Conservation (phyloP, 805 yeast species). For the Sungouiozyma ichnusensis region DNA sequence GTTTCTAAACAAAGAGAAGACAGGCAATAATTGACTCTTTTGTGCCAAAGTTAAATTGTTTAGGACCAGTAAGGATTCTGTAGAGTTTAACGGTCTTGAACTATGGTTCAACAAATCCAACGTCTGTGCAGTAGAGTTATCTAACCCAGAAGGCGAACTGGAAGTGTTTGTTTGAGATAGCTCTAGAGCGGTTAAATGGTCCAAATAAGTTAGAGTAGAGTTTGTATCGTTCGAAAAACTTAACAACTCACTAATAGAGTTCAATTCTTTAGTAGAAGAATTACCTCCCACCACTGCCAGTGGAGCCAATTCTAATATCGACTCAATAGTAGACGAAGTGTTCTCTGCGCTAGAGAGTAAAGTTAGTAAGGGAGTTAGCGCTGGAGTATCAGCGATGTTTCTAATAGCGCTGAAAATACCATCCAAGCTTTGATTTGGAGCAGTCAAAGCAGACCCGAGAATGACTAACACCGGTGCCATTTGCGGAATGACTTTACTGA, state of each 20-base stretch:
- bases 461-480: constrained; percentile 23
- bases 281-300: constrained; percentile 15
- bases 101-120: constrained; percentile 17
- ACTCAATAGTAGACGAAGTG: constrained; percentile 14
- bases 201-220: constrained; percentile 13
- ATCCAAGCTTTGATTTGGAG: constrained; percentile 17
- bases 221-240: constrained; percentile 4
- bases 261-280: constrained; percentile 10
- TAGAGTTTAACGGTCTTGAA: constrained; percentile 14
- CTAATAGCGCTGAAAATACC: constrained; percentile 18
- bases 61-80: constrained; percentile 15
- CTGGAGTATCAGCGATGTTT: constrained; percentile 21
- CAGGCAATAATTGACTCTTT: constrained; percentile 17
- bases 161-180: constrained; percentile 1
- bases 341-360: constrained; percentile 22
- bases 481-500: constrained; percentile 27
- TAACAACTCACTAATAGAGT: constrained; percentile 11
- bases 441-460: constrained; percentile 23
- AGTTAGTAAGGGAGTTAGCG: constrained; percentile 21
- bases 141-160: neutral
- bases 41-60: constrained; percentile 18
- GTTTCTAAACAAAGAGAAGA: constrained; percentile 15
- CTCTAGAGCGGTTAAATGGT: constrained; percentile 9
- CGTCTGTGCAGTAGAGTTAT: constrained; percentile 10
- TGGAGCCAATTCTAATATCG: constrained; percentile 23